phyloP scores from a whole-genome alignment of 2,329 filamentous ascomycete genomes.

The Aspergillus aculeatinus region DNA sequence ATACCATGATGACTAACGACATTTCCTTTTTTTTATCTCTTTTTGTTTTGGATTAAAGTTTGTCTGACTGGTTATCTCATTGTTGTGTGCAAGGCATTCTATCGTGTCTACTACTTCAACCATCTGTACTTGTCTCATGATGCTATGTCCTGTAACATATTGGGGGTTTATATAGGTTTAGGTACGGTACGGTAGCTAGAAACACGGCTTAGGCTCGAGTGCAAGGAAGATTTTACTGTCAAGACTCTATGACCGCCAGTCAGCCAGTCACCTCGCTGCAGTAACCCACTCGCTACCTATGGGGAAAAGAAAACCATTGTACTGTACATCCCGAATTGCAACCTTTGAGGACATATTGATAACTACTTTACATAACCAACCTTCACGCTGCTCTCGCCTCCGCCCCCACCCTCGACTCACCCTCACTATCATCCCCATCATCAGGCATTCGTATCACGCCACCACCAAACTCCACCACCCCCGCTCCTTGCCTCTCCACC shows the following conservation, averaged over 20 bases:
- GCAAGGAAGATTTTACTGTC: background rate
- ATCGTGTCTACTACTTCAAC: background rate
- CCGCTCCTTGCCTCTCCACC: slow-evolving; percentile 10
- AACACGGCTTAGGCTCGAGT: background rate
- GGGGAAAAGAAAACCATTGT: too few relatives aligned
- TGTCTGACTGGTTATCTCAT: too few relatives aligned
- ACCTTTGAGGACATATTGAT: too few relatives aligned
- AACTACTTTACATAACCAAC: background rate
- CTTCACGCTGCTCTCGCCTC: background rate
- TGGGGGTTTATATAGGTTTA: background rate
- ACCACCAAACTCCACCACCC: slow-evolving; percentile 13
- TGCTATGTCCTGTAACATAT: slow-evolving; percentile 15
- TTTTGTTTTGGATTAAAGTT: background rate
- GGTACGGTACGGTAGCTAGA: too few relatives aligned
- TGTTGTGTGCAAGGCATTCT: too few relatives aligned
- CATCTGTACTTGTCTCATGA: slow-evolving; percentile 6
- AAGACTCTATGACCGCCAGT: background rate
- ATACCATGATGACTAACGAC: slow-evolving; percentile 24
- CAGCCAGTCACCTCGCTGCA: too few relatives aligned
- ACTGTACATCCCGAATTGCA: too few relatives aligned
- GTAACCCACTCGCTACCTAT: too few relatives aligned
- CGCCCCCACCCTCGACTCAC: slow-evolving; percentile 5
- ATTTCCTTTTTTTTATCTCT: slow-evolving; percentile 11
- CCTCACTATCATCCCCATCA: slow-evolving; percentile 30
- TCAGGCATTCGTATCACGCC: slow-evolving; percentile 30